Conservation (phyloP, 1,139 yeast genomes). For the Taiozyma sp. region DNA sequence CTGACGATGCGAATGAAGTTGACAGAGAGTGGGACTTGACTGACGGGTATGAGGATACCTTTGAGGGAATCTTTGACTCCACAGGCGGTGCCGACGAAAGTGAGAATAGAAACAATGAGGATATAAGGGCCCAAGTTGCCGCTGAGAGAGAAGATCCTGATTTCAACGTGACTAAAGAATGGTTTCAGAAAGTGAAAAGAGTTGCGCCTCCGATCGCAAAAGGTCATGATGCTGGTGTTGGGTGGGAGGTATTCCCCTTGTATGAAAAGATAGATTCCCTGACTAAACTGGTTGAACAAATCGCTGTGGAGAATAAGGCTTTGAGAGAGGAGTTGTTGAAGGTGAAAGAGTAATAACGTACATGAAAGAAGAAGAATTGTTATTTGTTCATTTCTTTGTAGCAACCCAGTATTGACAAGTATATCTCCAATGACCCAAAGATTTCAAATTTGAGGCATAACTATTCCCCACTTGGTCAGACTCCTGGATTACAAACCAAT, state of each 20-base stretch:
- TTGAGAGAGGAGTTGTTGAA: conserved; percentile 9
- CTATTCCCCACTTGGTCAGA: conserved; percentile 43
- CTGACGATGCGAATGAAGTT: conserved; percentile 79
- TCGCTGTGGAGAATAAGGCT: conserved; percentile 14
- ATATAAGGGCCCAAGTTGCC: conserved; percentile 45
- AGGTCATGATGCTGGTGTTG: conserved; percentile 53
- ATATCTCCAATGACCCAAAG: conserved; percentile 57
- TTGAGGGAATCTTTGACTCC: conserved; percentile 25
- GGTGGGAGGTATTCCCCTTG: conserved; percentile 62
- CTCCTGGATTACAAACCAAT: conserved; percentile 34
- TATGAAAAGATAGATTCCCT: conserved; percentile 35
- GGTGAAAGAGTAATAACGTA: no score
- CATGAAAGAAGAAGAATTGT: not conserved
- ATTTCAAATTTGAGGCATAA: conserved; percentile 51
- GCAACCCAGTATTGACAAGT: conserved; percentile 76
- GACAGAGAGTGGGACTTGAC: conserved; percentile 82
- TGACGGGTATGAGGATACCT: conserved; percentile 63
- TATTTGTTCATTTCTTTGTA: conserved; percentile 22
- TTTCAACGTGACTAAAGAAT: conserved; percentile 48
- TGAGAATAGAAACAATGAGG: conserved; percentile 24
- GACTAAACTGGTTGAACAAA: conserved; percentile 26
- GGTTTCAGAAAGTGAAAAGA: conserved; percentile 43
- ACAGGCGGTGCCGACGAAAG: conserved; percentile 15
- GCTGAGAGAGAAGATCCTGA: conserved; percentile 76
- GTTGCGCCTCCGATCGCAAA: conserved; percentile 54